A percentile compares a stretch with the other conserved stretches of the same genome.
These are phyloP conservation scores for Termitomyces sp. DNA, from an alignment of 768 basidiomycete species.

Conservation along the genomic window DNA sequence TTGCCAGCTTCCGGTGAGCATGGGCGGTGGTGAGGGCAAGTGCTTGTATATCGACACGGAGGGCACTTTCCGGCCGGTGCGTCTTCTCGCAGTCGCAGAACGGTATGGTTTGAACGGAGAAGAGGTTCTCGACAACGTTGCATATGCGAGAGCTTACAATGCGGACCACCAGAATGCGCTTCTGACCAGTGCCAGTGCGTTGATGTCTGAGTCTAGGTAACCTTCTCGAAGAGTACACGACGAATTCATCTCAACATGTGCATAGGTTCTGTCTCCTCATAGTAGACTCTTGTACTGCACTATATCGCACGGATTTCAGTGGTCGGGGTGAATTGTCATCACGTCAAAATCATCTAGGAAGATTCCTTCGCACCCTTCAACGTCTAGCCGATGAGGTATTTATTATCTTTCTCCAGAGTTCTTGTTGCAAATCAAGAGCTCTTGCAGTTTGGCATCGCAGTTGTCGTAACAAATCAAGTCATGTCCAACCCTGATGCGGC, in stretches of 20 bases:
- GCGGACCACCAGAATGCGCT: conserved; percentile 94
- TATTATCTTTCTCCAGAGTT: conserved; percentile 6
- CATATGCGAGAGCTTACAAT: conserved; percentile 97
- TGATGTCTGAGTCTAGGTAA: conserved; percentile 98
- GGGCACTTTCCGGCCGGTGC: conserved; percentile 96
- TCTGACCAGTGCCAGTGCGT: conserved; percentile 88
- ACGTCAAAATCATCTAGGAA: conserved; percentile 92
- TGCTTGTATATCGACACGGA: conserved; percentile 99
- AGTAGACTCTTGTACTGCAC: conserved; percentile 92
- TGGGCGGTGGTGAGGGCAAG: conserved; percentile 99
- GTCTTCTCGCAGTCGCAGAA: conserved; percentile 91
- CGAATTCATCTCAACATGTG: conserved; percentile 3
- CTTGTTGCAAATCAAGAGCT: background rate
- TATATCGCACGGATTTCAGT: conserved; percentile 94
- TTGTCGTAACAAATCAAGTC: conserved; percentile 97
- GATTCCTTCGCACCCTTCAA: conserved; percentile 89
- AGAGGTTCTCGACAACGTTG: conserved; percentile 97
- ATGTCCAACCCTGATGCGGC: conserved; percentile 98
- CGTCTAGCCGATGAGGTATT: conserved; percentile 92
- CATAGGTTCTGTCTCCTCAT: conserved; percentile 91
- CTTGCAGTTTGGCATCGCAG: conserved; percentile 89
- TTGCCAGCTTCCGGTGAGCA: conserved; percentile 92
- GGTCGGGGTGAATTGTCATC: conserved; percentile 95
- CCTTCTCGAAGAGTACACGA: conserved; percentile 8
- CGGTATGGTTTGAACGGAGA: conserved; percentile 96